phyloP scores from a whole-genome alignment of 2,329 filamentous ascomycete species.

The Colletotrichum brevisporum region DNA sequence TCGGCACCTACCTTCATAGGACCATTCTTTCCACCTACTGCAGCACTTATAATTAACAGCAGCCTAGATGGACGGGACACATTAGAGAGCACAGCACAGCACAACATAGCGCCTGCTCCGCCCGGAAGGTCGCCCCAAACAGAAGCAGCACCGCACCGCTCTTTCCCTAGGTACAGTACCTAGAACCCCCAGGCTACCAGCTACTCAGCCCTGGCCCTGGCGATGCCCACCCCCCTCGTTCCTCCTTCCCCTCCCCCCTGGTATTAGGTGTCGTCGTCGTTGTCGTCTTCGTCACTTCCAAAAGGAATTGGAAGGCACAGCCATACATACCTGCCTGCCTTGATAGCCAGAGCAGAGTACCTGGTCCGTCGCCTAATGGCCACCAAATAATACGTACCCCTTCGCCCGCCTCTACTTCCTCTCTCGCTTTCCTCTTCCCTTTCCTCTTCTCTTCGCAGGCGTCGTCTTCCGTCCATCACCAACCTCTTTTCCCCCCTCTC shows the following conservation, averaged over 20 bases:
- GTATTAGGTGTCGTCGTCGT: neutral
- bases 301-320: neutral
- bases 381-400: slow-evolving; percentile 12
- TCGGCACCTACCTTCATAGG: too few species aligned
- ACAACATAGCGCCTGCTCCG: neutral
- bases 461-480: neutral
- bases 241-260: neutral
- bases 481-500: slow-evolving; percentile 3
- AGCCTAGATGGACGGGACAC: too few species aligned
- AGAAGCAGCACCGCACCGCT: slow-evolving; percentile 10
- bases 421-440: neutral
- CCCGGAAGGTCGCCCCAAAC: slow-evolving; percentile 5
- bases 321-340: neutral
- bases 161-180: too few species aligned
- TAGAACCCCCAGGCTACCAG: neutral
- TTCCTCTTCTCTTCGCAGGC: neutral
- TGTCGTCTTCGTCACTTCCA: slow-evolving; percentile 13
- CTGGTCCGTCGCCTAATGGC: slow-evolving; percentile 4
- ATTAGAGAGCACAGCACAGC: slow-evolving; percentile 3
- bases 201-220: neutral
- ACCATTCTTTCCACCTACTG: too few species aligned
- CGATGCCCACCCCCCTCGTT: too few species aligned
- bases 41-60: too few species aligned
- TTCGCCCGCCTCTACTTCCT: neutral
- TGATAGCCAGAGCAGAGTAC: slow-evolving; percentile 15